Evolutionary conservation across 1,284 basidiomycete genomes (phyloP).

Genomic region (Boletellus sp.): DNA sequence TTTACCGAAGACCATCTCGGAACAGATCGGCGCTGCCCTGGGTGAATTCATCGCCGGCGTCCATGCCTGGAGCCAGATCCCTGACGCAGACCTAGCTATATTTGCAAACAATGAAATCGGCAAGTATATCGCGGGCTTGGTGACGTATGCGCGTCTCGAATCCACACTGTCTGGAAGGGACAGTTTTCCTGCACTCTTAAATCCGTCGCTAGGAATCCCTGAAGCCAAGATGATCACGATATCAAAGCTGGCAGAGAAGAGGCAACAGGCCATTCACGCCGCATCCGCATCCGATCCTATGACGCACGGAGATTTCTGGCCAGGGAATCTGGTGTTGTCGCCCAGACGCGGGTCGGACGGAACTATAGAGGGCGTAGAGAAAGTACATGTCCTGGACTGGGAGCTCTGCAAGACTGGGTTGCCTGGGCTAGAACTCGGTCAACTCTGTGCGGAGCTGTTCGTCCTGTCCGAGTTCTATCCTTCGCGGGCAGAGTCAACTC

Average conservation of each 20-base stretch:
- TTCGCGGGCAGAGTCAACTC: constrained; percentile 32
- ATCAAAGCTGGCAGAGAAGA: constrained; percentile 34
- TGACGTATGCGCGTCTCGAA: constrained; percentile 48
- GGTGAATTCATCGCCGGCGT: constrained; percentile 49
- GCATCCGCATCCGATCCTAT: constrained; percentile 31
- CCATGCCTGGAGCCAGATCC: constrained; percentile 41
- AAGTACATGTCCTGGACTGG: constrained; percentile 57
- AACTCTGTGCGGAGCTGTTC: constrained; percentile 57
- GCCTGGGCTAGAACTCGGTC: constrained; percentile 53
- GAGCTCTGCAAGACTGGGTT: constrained; percentile 52
- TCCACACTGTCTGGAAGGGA: constrained; percentile 40
- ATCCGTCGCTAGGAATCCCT: constrained; percentile 40
- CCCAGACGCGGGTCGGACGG: constrained; percentile 22
- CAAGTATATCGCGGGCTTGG: constrained; percentile 40
- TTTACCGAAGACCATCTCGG: constrained; percentile 33
- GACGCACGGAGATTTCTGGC: constrained; percentile 60
- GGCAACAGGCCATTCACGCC: constrained; percentile 35
- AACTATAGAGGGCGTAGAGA: constrained; percentile 31
- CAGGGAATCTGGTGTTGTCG: constrained; percentile 54
- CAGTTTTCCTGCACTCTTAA: constrained; percentile 32
- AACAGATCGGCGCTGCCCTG: constrained; percentile 46
- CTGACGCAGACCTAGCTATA: constrained; percentile 30
- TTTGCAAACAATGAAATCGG: constrained; percentile 43
- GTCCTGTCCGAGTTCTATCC: constrained; percentile 44
- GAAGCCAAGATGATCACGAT: constrained; percentile 38